A percentile compares a stretch with the other conserved stretches of the same genome.
These are phyloP conservation scores for Entomortierella beljakovae DNA, from an alignment of 192 early-diverging fungal genomes.

Conservation along the genomic window DNA sequence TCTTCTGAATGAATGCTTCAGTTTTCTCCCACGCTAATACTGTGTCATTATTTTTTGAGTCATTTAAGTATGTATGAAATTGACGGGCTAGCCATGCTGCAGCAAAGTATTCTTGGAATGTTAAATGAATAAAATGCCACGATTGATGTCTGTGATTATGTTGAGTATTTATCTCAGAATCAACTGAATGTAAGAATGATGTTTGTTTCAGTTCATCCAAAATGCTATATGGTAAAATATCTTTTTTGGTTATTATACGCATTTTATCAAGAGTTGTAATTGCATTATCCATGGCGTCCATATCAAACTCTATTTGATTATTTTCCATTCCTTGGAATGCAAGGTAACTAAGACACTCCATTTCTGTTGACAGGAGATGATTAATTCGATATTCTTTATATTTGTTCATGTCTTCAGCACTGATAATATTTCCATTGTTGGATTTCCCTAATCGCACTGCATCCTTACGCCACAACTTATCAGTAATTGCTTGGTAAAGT, in stretches of 20 bases:
- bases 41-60: neutral
- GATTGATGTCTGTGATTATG: neutral
- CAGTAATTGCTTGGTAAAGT: slow-evolving; percentile 13
- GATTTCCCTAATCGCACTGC: slow-evolving; percentile 7
- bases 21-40: slow-evolving; percentile 6
- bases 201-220: slow-evolving; percentile 11
- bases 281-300: neutral
- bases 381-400: neutral
- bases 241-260: neutral
- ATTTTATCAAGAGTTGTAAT: neutral
- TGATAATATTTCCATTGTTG: neutral
- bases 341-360: slow-evolving; percentile 19
- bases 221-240: neutral
- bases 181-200: slow-evolving; percentile 29
- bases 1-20: slow-evolving; percentile 1
- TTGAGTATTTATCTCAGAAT: neutral
- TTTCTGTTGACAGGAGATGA: slow-evolving; percentile 9
- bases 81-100: slow-evolving; percentile 19
- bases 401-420: neutral
- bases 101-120: slow-evolving; percentile 40
- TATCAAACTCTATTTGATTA: slow-evolving; percentile 30
- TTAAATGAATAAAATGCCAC: slow-evolving; percentile 34
- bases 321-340: slow-evolving; percentile 24
- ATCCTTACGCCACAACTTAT: slow-evolving; percentile 28
- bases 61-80: neutral